Base-by-base conservation (phyloP, 2,329 filamentous ascomycete genomes). In the Botryotinia narcissicola region DNA sequence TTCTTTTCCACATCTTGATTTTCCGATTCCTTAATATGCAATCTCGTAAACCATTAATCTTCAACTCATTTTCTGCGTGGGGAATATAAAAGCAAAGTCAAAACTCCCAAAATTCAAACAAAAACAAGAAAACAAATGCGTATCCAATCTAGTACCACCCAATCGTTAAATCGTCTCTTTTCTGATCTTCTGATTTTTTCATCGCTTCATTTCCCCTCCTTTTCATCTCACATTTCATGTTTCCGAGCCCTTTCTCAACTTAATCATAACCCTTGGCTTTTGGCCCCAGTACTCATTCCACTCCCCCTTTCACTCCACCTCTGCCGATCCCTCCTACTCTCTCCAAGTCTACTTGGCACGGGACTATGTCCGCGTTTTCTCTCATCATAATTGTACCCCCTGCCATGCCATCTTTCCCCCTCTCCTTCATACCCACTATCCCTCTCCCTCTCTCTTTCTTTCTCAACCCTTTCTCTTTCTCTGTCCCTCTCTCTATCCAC, bases 351-450 rank as follows among this genome's bases (percentile, higher is more conserved):
- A 32, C 62, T 68, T 10, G 71, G 71, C 4, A 68, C 66, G 14
- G 71, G 71, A 46, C 70, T 72, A 68, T 68, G 62, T 1, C 46
- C 62, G 12, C 67, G 32, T 25, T 71, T 32, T 25, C 63, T 68
- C 48, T 64, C 67, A 57, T 71, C 63, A 46, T 71, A 72, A 44
- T 66, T 64, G 74, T 70, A 72, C 12, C 37, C 29, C 60, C 74
- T 51, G 16, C 69, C 73, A 72, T 57, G 42, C 46, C 40, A 61
- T 40, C 48, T 54, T 12, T 71, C 18, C 2, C 44, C 32, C 9
- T 67, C 63, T 14, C 46, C 68, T 40, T 60, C 60, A 37, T 67
- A 67, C 14, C 63, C 63, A 54, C 63, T 67, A 67, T 67, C 63
- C 46, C 44, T 67, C 32, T 67, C 25, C 57, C 67, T 46, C 54